A percentile compares a stretch with the other conserved stretches of the same genome.
phyloP scores from a whole-genome alignment of 768 basidiomycete species.

The Naganishia kalamii region DNA sequence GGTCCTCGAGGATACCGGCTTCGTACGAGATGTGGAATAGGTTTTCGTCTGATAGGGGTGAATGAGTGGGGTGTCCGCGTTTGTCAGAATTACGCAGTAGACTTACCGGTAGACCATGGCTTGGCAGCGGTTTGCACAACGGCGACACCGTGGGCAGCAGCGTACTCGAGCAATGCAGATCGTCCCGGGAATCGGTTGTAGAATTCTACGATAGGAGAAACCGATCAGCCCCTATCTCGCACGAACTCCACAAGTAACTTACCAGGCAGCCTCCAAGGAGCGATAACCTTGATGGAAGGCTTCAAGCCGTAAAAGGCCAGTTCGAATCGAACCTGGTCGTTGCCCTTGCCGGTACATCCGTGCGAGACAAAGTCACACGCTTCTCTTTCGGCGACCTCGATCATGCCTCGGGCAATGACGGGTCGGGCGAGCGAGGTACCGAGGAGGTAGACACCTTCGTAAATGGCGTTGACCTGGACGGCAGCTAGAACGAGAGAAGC shows the following conservation, averaged over 20 bases:
- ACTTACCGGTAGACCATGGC: constrained; percentile 81
- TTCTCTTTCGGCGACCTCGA: constrained; percentile 78
- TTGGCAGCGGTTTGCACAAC: constrained; percentile 92
- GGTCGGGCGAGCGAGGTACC: constrained; percentile 97
- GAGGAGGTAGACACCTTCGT: constrained; percentile 97
- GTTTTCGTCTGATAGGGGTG: constrained; percentile 90
- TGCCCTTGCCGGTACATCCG: constrained; percentile 99
- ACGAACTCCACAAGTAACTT: constrained; percentile 27
- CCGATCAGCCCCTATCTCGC: neutral
- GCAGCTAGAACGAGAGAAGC: constrained; percentile 52
- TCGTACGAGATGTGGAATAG: constrained; percentile 99
- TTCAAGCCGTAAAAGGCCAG: constrained; percentile 97
- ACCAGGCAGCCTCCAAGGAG: constrained; percentile 96
- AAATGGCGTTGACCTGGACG: constrained; percentile 96
- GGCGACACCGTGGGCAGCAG: constrained; percentile 78
- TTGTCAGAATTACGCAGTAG: neutral
- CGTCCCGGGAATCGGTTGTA: constrained; percentile 97
- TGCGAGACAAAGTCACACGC: constrained; percentile 96
- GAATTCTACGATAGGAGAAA: constrained; percentile 58
- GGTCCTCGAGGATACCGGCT: constrained; percentile 96
- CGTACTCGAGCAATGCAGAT: constrained; percentile 83
- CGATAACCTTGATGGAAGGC: constrained; percentile 97
- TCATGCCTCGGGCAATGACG: constrained; percentile 99
- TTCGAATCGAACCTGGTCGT: constrained; percentile 99
- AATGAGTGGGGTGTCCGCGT: no score